Evolutionary conservation across 2,329 filamentous ascomycete species (phyloP), one percentile per base, ranked within the genome.

Genomic region (Paraphaeosphaeria sporulosa): DNA sequence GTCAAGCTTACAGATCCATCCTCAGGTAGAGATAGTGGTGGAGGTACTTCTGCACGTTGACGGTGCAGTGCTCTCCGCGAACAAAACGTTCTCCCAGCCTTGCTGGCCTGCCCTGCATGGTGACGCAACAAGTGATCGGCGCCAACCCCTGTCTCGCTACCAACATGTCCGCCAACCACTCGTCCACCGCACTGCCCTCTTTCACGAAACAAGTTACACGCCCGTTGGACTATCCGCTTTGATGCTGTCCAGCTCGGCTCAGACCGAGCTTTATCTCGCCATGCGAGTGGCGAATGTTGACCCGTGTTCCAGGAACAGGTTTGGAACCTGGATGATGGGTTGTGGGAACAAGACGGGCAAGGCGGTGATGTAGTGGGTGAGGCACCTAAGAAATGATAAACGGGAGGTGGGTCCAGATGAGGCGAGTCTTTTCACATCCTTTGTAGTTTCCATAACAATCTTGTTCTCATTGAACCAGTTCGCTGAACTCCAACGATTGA

Each of bases 281-380:
- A 48, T 54, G 55, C 27, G 42, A 43, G 46, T 42, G 59, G 55
- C 59, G n/a, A 56, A 57, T 44, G 44, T 5, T 27, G 13, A 17
- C 19, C 43, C 5, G 34, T 30, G 51, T 51, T 30, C 43, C 58
- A 68, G 64, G 57, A 68, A 64, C 65, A 66, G 64, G 67, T 67
- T 70, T 68, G 49, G 59, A 53, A 53, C 65, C 62, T 49, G 44
- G 58, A 34, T 54, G 12, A 43, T 53, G 40, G 55, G 55, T 10
- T 48, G 21, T 15, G 12, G 42, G 30, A 50, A 47, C 23, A 46
- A 50, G 49, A 34, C 27, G 36, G 40, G 43, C 25, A 21, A 19
- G 23, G 12, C n/a, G 25, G 44, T 55, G 47, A 42, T 44, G 48
- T 48, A 52, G 51, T 23, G 27, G 6, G 5, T 4, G n/a, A n/a